Percentiles rank a stretch among this genome's conserved stretches.
These are phyloP conservation scores for Penicillium capsulatum DNA, from an alignment of 2,329 filamentous ascomycete species.

Conservation along the genomic window DNA sequence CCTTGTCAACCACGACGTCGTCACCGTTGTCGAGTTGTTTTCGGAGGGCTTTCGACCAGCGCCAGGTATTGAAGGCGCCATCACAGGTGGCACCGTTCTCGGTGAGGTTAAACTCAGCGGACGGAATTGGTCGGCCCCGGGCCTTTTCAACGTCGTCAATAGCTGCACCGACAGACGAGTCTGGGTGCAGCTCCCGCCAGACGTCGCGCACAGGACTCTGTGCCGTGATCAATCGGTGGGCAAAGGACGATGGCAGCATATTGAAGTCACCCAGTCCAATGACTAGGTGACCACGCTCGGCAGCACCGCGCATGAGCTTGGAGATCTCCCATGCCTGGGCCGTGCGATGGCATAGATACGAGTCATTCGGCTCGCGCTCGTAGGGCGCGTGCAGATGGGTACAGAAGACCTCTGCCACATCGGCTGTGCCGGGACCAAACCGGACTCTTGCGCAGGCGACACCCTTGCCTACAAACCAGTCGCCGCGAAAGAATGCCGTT, in stretches of 20 bases:
- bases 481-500: slow-evolving; percentile 87
- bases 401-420: slow-evolving; percentile 83
- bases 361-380: slow-evolving; percentile 71
- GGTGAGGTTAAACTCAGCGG: slow-evolving; percentile 69
- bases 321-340: slow-evolving; percentile 94
- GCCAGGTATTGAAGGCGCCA: slow-evolving; percentile 84
- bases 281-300: slow-evolving; percentile 75
- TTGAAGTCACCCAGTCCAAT: slow-evolving; percentile 93
- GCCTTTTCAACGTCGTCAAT: slow-evolving; percentile 63
- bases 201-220: slow-evolving; percentile 74
- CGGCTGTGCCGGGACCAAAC: slow-evolving; percentile 59
- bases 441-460: slow-evolving; percentile 78
- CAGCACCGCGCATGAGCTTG: slow-evolving; percentile 78
- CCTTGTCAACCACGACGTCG: slow-evolving; percentile 60
- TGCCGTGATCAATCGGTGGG: slow-evolving; percentile 75
- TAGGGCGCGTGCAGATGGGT: slow-evolving; percentile 91
- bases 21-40: slow-evolving; percentile 63
- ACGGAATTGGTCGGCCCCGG: slow-evolving; percentile 64
- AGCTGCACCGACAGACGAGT: slow-evolving; percentile 73
- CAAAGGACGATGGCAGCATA: slow-evolving; percentile 82
- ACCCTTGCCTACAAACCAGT: slow-evolving; percentile 96
- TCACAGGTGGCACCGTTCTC: slow-evolving; percentile 88
- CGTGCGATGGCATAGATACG: slow-evolving; percentile 83
- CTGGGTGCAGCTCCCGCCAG: slow-evolving; percentile 79
- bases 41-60: slow-evolving; percentile 71